Conservation (phyloP, 2,329 filamentous ascomycete species). For the Ophiostoma himal-ulmi region DNA sequence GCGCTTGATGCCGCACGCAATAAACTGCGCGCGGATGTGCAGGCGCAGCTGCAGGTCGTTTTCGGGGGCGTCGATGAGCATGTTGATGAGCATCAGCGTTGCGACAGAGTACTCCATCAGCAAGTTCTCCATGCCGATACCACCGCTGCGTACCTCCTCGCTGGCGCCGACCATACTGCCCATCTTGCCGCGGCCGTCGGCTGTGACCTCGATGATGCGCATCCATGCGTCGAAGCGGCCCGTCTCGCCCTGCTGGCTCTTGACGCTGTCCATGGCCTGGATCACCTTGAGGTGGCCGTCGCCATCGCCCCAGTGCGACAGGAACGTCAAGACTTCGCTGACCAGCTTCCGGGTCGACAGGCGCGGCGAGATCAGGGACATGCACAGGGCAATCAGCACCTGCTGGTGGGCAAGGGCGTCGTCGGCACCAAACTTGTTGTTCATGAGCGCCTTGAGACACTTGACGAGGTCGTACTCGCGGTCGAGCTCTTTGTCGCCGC, state of each 20-base stretch:
- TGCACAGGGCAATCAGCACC: slow-evolving; percentile 80
- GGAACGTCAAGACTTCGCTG: slow-evolving; percentile 90
- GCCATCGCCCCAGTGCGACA: slow-evolving; percentile 86
- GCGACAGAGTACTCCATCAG: slow-evolving; percentile 98
- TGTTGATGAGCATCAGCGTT: slow-evolving; percentile 91
- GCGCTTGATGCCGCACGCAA: slow-evolving; percentile 88
- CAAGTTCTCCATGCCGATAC: slow-evolving; percentile 97
- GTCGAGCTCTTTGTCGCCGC: slow-evolving; percentile 72
- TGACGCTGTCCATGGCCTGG: slow-evolving; percentile 87
- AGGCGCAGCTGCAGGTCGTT: slow-evolving; percentile 84
- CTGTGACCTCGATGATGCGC: slow-evolving; percentile 93
- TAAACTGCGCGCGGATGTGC: slow-evolving; percentile 93
- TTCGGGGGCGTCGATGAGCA: slow-evolving; percentile 87
- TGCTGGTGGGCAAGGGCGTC: slow-evolving; percentile 87
- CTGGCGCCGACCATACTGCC: slow-evolving; percentile 94
- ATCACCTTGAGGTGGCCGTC: slow-evolving; percentile 90
- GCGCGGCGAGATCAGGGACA: slow-evolving; percentile 79
- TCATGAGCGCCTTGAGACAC: slow-evolving; percentile 94
- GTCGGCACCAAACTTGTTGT: slow-evolving; percentile 98
- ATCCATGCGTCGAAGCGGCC: slow-evolving; percentile 98
- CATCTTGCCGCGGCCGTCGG: slow-evolving; percentile 97
- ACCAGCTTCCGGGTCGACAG: slow-evolving; percentile 90
- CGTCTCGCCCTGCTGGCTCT: slow-evolving; percentile 80
- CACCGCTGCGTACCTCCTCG: slow-evolving; percentile 90
- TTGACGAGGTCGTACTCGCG: slow-evolving; percentile 96